Base-by-base conservation (phyloP, 306 rosid genomes). In the Rosa multiflora region DNA sequence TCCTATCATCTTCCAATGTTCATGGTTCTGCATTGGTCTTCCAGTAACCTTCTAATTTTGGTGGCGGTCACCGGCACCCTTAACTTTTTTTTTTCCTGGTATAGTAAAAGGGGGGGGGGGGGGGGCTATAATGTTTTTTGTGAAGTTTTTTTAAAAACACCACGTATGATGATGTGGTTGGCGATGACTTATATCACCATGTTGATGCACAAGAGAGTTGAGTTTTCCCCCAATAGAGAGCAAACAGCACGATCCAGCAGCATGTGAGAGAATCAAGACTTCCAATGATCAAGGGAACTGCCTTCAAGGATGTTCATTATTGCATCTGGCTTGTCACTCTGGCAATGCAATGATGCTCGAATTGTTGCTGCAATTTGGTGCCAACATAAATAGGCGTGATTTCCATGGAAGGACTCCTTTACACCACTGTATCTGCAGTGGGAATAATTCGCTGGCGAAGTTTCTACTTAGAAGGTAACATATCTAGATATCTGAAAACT, bases 401-500 rank as follows among this genome's bases (percentile, higher is more conserved):
- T 88, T 83, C 83, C 97, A 88, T 81, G 98, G 98, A 82, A 95
- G 93, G 80, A 95, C 98, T 81, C 98, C 99, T 82, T 83, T 95
- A 88, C 99, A 95, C 81, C 93, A 85, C 75, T 95, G 99, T 81
- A 89, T 95, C 72, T 58, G 94, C 72, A 80, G 74, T 29, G 90
- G 90, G 69, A 89, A 91, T 78, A 90, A 88, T 79, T 70, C 85
- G 15, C 76, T 95, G 86, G 99, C 98, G 3, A 95, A 92, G 90
- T 82, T 89, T 82, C 86, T 95, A 68, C 89, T 95, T 43, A 86
- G 94, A 91, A 91, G 99, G 99, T 95, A 90, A 78, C 66, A 64
- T 56, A n/a, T n/a, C 10, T n/a, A 61, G 32, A 58, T 67, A 72
- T 78, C 37, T 53, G 48, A 51, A 51, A 76, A 63, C 21, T 15